Evolutionary conservation across 352 stramenopile genomes (phyloP).

Genomic region (Plasmopara viticola): DNA sequence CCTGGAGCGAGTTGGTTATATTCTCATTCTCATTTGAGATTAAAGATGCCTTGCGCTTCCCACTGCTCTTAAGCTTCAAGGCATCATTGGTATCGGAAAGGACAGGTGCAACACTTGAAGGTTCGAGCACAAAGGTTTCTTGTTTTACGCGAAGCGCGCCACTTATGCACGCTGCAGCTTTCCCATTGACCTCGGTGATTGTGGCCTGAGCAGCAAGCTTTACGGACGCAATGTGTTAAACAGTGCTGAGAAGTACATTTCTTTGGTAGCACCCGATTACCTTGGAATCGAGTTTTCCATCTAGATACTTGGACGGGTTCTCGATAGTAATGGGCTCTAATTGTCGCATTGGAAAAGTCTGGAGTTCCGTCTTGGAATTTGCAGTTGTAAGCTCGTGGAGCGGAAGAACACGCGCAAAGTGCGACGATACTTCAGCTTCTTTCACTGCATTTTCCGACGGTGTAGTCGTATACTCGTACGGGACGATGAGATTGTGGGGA

Average conservation of each 20-base stretch:
- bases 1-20: conserved; percentile 18
- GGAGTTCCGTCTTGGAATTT: conserved; percentile 64
- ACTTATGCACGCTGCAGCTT: conserved; percentile 48
- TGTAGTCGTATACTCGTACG: conserved; percentile 47
- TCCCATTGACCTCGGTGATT: conserved; percentile 68
- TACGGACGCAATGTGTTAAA: not conserved
- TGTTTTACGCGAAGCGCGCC: conserved; percentile 54
- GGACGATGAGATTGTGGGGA: conserved; percentile 61
- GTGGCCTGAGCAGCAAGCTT: conserved; percentile 49
- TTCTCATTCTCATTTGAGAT: conserved; percentile 14
- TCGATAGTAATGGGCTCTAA: conserved; percentile 69
- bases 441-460: conserved; percentile 10
- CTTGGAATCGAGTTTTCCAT: conserved; percentile 65
- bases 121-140: conserved; percentile 55
- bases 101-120: conserved; percentile 1
- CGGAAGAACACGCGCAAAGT: conserved; percentile 66
- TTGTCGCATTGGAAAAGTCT: conserved; percentile 62
- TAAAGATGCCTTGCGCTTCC: conserved; percentile 22
- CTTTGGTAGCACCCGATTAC: conserved; percentile 16
- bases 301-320: conserved; percentile 79
- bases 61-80: conserved; percentile 19
- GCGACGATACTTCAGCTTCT: conserved; percentile 35
- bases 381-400: conserved; percentile 63
- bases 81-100: conserved; percentile 10
- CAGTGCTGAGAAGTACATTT: not conserved